Base-by-base conservation (phyloP, 208 protist species). In the Leishmania arabica region DNA sequence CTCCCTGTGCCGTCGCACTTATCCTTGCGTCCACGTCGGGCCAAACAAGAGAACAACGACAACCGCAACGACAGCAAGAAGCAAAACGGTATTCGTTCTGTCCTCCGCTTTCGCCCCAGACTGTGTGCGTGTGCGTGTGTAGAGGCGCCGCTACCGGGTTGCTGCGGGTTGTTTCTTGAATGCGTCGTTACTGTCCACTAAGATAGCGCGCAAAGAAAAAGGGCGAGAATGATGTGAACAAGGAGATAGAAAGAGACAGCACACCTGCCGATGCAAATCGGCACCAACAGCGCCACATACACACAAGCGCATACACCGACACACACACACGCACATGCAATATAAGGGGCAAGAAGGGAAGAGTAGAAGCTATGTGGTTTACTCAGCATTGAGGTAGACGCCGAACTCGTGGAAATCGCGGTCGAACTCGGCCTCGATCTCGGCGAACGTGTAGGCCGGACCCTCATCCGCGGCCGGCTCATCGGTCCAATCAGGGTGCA, bases 401-500 rank as follows among this genome's bases (percentile, higher is more conserved):
- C 89, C 89, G 84, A 96, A 96, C 83, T 97, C 93, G 86, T 97
- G 93, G 90, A 96, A 97, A 79, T 96, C 91, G 62, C 93, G 93
- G 85, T 97, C 93, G 80, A 97, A 97, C 88, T 97, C 95, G 24
- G 95, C 85, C 88, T 97, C 93, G 81, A 97, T 95, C 88, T 96
- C 95, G 1, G 93, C 91, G 79, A 97, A 97, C 54, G 91, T 96
- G 84, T 95, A 97, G 11, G 91, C 91, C 45, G 95, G 95, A 64
- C 93, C 93, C 87, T 97, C 93, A 92, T 97, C 93, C 3, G 91
- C 89, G 56, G 95, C 95, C 64, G 93, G 93, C 84, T 96, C 95
- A 92, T 96, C 95, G 60, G 93, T 97, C 92, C 93, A 96, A 83
- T 96, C 93, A n/a, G 93, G 92, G 87, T 97, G 92, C 91, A 97